A percentile compares a stretch with the other conserved stretches of the same genome.
phyloP scores from a whole-genome alignment of 805 yeast species.

The Cyberlindnera petersonii region DNA sequence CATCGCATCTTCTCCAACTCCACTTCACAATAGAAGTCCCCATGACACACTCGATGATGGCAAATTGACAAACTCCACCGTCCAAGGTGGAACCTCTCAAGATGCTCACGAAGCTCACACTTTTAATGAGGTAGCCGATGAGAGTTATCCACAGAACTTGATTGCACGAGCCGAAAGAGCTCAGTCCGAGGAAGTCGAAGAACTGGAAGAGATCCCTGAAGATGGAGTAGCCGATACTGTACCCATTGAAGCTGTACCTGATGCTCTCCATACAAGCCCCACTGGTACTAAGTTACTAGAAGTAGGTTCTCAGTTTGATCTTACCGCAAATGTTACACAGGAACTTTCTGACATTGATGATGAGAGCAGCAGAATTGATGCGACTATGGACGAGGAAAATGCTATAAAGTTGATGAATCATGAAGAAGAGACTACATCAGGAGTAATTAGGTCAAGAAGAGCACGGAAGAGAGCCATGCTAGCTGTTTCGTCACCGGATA shows the following conservation, averaged over 20 bases:
- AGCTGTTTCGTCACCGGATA: background rate
- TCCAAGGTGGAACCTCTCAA: too few species aligned
- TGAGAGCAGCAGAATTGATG: constrained; percentile 18
- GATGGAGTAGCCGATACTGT: too few species aligned
- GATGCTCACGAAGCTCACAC: background rate
- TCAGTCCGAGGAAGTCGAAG: too few species aligned
- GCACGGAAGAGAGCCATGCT: constrained; percentile 4
- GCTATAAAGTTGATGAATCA: constrained; percentile 1
- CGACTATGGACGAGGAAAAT: constrained; percentile 14
- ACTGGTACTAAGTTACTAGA: background rate
- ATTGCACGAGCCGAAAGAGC: too few species aligned
- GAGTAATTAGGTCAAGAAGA: constrained; percentile 2
- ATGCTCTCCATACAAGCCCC: background rate
- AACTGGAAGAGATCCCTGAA: too few species aligned
- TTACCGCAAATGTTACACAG: constrained; percentile 25
- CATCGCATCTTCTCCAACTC: constrained; percentile 1
- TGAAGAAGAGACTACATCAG: constrained; percentile 4
- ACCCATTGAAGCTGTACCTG: too few species aligned
- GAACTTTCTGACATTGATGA: constrained; percentile 29
- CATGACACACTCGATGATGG: background rate
- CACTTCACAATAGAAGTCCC: background rate
- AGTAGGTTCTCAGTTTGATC: constrained; percentile 6
- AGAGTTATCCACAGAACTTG: too few species aligned
- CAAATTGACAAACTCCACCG: background rate
- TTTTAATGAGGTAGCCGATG: too few species aligned